Percentiles rank a stretch among this genome's conserved stretches.
phyloP scores from a whole-genome alignment of 805 yeast genomes.

The Ogataea methanolica region DNA sequence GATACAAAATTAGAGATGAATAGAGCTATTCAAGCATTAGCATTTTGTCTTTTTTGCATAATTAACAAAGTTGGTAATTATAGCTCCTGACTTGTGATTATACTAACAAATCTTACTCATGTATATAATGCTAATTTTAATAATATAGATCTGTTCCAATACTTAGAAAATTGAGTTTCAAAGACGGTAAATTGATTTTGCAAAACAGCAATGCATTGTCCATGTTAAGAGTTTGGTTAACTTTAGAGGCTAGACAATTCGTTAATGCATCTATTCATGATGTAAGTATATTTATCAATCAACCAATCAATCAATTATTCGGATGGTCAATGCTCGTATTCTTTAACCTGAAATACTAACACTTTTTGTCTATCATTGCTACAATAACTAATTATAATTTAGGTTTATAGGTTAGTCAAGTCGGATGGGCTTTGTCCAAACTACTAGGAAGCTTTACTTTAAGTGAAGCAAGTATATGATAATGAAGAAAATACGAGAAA shows the following conservation, averaged over 20 bases:
- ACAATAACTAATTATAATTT: background rate
- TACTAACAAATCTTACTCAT: background rate
- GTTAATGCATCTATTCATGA: slow-evolving; percentile 80
- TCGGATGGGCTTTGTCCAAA: slow-evolving; percentile 67
- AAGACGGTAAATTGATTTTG: slow-evolving; percentile 58
- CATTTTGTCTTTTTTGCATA: background rate
- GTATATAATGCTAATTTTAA: background rate
- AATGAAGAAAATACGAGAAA: background rate
- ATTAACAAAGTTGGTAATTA: background rate
- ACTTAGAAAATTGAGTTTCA: slow-evolving; percentile 71
- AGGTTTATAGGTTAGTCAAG: slow-evolving; percentile 51
- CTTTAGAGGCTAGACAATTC: slow-evolving; percentile 82
- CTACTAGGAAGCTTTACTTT: slow-evolving; percentile 28
- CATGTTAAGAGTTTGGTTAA: slow-evolving; percentile 89
- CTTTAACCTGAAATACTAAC: background rate
- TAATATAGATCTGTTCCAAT: slow-evolving; percentile 70
- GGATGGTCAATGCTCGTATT: too few species aligned
- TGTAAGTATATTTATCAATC: slow-evolving; percentile 39
- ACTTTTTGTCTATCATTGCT: background rate
- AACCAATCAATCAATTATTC: too few species aligned
- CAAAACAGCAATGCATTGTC: slow-evolving; percentile 58
- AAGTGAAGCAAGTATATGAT: background rate
- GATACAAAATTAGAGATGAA: background rate
- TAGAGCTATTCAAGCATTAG: background rate
- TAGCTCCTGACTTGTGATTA: slow-evolving; percentile 20